Percentiles rank a stretch among this genome's conserved stretches.
These are phyloP conservation scores for Houttuynia cordata DNA, from an alignment of 164 flowering plant species.

Conservation along the genomic window DNA sequence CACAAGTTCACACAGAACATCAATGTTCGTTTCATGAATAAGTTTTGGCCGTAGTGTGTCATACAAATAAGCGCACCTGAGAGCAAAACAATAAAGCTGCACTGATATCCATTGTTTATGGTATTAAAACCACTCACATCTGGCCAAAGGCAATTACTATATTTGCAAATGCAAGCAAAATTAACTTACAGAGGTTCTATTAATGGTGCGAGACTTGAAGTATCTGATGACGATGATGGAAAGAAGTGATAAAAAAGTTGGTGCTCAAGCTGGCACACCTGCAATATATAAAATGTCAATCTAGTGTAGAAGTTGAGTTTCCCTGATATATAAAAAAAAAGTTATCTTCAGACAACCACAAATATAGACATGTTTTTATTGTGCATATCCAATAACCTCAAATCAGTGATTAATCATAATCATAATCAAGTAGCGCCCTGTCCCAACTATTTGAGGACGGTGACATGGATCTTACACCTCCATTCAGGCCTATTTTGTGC, in stretches of 20 bases:
- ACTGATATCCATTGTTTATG: neutral
- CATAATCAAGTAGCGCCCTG: no score
- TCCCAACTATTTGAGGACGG: no score
- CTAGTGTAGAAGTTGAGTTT: neutral
- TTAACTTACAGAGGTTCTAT: constrained; percentile 86
- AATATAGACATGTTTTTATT: neutral
- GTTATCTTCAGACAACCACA: neutral
- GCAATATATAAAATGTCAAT: constrained; percentile 12
- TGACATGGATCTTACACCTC: no score
- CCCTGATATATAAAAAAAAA: neutral
- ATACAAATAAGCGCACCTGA: constrained; percentile 86
- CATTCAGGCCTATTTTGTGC: no score
- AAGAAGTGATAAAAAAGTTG: constrained; percentile 92
- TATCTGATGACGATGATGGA: constrained; percentile 81
- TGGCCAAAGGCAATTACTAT: no score
- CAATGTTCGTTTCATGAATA: constrained; percentile 88
- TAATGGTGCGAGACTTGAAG: constrained; percentile 76
- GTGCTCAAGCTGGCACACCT: constrained; percentile 96
- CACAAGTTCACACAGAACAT: constrained; percentile 89
- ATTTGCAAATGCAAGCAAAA: neutral
- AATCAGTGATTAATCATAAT: no score
- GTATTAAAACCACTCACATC: neutral
- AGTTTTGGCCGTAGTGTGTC: constrained; percentile 91
- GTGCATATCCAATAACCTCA: neutral
- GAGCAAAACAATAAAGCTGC: constrained; percentile 1